A percentile compares a stretch with the other conserved stretches of the same genome.
Evolutionary conservation across 352 stramenopile genomes (phyloP).

Genomic region (Phytophthora hybrid): DNA sequence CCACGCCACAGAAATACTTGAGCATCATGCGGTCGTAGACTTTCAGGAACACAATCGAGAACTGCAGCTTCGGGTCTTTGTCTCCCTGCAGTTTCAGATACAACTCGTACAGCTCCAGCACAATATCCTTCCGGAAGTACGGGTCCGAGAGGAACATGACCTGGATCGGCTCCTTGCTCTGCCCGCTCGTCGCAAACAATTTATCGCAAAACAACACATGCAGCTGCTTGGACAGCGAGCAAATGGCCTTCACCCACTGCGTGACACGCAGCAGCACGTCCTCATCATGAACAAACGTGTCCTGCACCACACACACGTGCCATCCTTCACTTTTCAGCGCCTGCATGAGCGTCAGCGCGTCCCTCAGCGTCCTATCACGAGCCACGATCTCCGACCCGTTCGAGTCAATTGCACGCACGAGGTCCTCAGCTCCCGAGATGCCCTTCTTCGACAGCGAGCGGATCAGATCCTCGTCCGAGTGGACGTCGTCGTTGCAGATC

Average conservation of each 20-base stretch:
- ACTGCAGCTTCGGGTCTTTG: slow-evolving; percentile 95
- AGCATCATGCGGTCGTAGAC: slow-evolving; percentile 89
- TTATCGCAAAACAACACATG: slow-evolving; percentile 77
- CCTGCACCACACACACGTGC: slow-evolving; percentile 84
- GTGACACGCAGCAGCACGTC: slow-evolving; percentile 69
- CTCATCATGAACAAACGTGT: slow-evolving; percentile 79
- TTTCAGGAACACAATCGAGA: slow-evolving; percentile 88
- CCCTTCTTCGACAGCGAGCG: slow-evolving; percentile 86
- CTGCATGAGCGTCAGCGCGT: slow-evolving; percentile 81
- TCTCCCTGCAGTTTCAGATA: slow-evolving; percentile 96
- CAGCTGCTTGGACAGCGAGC: slow-evolving; percentile 64
- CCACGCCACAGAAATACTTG: slow-evolving; percentile 92
- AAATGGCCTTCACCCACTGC: slow-evolving; percentile 80
- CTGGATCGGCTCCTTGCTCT: slow-evolving; percentile 77
- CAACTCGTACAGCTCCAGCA: slow-evolving; percentile 92
- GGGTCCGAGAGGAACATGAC: slow-evolving; percentile 95
- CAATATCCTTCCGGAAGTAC: slow-evolving; percentile 95
- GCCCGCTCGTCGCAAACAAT: slow-evolving; percentile 54
- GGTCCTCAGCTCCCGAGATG: slow-evolving; percentile 62
- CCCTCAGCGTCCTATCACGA: slow-evolving; percentile 54
- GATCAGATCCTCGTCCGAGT: slow-evolving; percentile 98
- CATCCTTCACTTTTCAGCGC: slow-evolving; percentile 82
- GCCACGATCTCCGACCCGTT: slow-evolving; percentile 79
- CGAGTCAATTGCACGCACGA: slow-evolving; percentile 79
- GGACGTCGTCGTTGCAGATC: slow-evolving; percentile 99